Percentiles rank a stretch among this genome's conserved stretches.
Evolutionary conservation across 2,329 filamentous ascomycete species (phyloP).

Genomic region (Xylaria multiplex): DNA sequence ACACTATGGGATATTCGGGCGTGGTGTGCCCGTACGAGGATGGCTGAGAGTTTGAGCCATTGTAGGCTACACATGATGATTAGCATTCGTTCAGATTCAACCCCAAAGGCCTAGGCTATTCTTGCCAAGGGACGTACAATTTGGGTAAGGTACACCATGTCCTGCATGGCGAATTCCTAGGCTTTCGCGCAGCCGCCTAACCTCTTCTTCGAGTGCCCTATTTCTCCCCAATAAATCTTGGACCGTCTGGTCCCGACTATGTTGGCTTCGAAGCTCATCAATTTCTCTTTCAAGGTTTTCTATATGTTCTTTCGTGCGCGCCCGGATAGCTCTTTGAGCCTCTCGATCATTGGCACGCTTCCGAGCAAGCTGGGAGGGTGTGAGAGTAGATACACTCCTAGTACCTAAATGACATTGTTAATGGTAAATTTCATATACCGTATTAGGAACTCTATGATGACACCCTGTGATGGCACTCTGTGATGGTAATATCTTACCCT

Average conservation of each 20-base stretch:
- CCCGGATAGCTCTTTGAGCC: slow-evolving; percentile 86
- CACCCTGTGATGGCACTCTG: neutral
- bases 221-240: slow-evolving; percentile 64
- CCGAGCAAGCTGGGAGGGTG: slow-evolving; percentile 85
- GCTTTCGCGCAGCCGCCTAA: slow-evolving; percentile 57
- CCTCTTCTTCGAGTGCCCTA: slow-evolving; percentile 64
- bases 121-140: slow-evolving; percentile 38
- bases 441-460: neutral
- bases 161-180: slow-evolving; percentile 54
- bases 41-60: slow-evolving; percentile 54
- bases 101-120: neutral
- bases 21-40: slow-evolving; percentile 56
- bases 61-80: slow-evolving; percentile 39
- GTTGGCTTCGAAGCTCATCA: slow-evolving; percentile 70
- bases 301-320: slow-evolving; percentile 87
- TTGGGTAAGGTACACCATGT: slow-evolving; percentile 42
- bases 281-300: slow-evolving; percentile 80
- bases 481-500: slow-evolving; percentile 42
- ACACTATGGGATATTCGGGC: slow-evolving; percentile 56
- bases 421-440: neutral
- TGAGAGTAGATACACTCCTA: slow-evolving; percentile 86
- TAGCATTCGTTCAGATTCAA: slow-evolving; percentile 13
- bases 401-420: slow-evolving; percentile 58
- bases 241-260: slow-evolving; percentile 61
- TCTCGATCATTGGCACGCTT: slow-evolving; percentile 93